Evolutionary conservation across 176 grass and related monocot species (phyloP).

Genomic region (Carex cristatella): DNA sequence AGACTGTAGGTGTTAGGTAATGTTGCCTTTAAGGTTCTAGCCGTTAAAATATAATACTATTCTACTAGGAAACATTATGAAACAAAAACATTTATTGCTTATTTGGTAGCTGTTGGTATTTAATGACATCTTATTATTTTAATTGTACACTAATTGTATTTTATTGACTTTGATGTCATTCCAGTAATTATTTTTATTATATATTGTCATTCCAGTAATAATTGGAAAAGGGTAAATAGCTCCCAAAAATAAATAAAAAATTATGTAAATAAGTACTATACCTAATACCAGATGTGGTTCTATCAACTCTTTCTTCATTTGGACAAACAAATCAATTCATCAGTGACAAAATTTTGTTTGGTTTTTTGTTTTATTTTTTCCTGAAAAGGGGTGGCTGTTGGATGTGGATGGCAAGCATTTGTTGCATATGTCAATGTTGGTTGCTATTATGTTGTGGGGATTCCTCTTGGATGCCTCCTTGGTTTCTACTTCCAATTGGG

Average conservation of each 20-base stretch:
- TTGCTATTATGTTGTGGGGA: slow-evolving; percentile 76
- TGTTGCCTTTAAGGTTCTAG: neutral
- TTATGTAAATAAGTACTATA: too few relatives aligned
- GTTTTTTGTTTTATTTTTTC: neutral
- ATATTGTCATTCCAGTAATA: too few relatives aligned
- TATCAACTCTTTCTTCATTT: neutral
- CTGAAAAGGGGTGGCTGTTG: slow-evolving; percentile 70
- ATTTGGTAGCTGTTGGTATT: neutral
- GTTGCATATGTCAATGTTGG: slow-evolving; percentile 90
- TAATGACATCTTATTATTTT: neutral
- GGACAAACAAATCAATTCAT: neutral
- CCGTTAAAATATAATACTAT: neutral
- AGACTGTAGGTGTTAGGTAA: neutral
- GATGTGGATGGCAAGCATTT: slow-evolving; percentile 90
- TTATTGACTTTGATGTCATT: neutral
- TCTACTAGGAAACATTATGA: neutral
- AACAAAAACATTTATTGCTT: neutral
- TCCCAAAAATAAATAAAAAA: too few relatives aligned
- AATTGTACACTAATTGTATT: neutral
- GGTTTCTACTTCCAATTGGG: slow-evolving; percentile 65
- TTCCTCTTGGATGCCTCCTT: slow-evolving; percentile 57
- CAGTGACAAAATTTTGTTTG: neutral
- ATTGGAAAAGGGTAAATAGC: too few relatives aligned
- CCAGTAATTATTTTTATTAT: neutral
- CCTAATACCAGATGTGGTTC: neutral